These are phyloP conservation scores for Penstemon eatonii DNA, from an alignment of 257 asterid species.

Conservation along the genomic window DNA sequence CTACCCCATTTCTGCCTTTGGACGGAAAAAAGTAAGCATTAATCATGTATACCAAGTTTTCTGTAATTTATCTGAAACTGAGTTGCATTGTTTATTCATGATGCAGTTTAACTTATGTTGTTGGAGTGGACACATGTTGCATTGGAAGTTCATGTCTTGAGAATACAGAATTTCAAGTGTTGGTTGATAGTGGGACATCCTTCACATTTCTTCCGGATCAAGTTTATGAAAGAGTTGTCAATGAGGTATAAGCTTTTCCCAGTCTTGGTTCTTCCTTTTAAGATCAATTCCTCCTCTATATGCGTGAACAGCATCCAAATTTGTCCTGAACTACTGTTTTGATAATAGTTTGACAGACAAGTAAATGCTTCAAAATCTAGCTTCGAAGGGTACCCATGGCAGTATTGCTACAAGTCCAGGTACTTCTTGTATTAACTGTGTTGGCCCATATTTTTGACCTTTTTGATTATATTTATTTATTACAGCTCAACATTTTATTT, in stretches of 20 bases:
- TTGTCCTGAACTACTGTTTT: not conserved
- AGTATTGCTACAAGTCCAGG: constrained; percentile 85
- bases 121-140: constrained; percentile 73
- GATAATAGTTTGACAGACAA: constrained; percentile 61
- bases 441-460: constrained; percentile 14
- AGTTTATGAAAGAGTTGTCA: constrained; percentile 56
- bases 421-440: constrained; percentile 32
- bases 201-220: constrained; percentile 70
- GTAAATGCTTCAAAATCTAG: constrained; percentile 62
- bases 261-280: constrained; percentile 3
- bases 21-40: constrained; percentile 56
- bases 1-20: constrained; percentile 60
- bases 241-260: constrained; percentile 47
- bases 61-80: constrained; percentile 18
- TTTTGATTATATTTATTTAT: constrained; percentile 19
- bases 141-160: constrained; percentile 60
- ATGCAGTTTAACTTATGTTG: constrained; percentile 59
- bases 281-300: constrained; percentile 17
- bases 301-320: not conserved
- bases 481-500: constrained; percentile 29
- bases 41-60: constrained; percentile 6
- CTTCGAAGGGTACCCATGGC: constrained; percentile 80
- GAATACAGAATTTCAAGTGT: constrained; percentile 50
- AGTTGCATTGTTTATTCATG: constrained; percentile 25
- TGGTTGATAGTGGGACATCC: constrained; percentile 84